Conservation (phyloP, 176 grass and related monocot genomes). For the barley (Hordeum vulgare) region MorexV3_pseudomolecules_assembly NC_058522.1:567622305-567622804, state of each 20-base stretch:
- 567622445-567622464: constrained; percentile 97
- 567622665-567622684: constrained; percentile 99
- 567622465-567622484: constrained; percentile 83
- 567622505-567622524: constrained; percentile 37
- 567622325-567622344: not conserved
- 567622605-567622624: constrained; percentile 86
- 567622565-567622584: constrained; percentile 30
- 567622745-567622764: not conserved
- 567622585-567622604: constrained; percentile 99
- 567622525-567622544: not conserved
- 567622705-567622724: not conserved
- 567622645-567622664: constrained; percentile 87
- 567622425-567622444: constrained; percentile 96
- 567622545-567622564: not conserved
- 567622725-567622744: not conserved
- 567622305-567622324: not conserved
- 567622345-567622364: not conserved
- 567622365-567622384: not conserved
- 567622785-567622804: not conserved
- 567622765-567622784: not conserved
- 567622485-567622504: constrained; percentile 75
- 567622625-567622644: constrained; percentile 92
- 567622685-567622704: not conserved
- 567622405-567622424: constrained; percentile 55
- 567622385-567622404: not conserved